Conservation (phyloP, 352 stramenopile genomes). For the Thraustochytrium striatum region DNA sequence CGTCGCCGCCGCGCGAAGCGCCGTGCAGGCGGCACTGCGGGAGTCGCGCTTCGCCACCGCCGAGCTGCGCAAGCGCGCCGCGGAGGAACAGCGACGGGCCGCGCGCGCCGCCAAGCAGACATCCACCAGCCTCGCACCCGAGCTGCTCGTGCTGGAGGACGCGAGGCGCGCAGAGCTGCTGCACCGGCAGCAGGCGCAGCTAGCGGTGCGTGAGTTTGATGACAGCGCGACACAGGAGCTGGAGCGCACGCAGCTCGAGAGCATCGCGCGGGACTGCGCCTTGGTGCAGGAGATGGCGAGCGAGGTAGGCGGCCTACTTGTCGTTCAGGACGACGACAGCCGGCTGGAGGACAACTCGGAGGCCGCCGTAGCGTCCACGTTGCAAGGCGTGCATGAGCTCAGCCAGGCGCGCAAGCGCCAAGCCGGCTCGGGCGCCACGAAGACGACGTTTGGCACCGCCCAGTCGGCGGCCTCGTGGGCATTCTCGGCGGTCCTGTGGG, state of each 20-base stretch:
- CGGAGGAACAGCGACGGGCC: background rate
- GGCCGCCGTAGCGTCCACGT: background rate
- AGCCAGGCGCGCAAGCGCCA: slow-evolving; percentile 2
- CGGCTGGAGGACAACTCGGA: slow-evolving; percentile 37
- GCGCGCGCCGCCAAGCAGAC: background rate
- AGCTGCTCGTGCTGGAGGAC: background rate
- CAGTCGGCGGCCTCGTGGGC: slow-evolving; percentile 19
- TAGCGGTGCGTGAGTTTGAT: slow-evolving; percentile 22
- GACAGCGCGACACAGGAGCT: background rate
- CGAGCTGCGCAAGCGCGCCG: background rate
- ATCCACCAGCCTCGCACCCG: background rate
- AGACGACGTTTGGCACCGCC: slow-evolving; percentile 21
- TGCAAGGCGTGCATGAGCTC: slow-evolving; percentile 43
- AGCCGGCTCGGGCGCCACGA: slow-evolving; percentile 18
- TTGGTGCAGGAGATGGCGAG: slow-evolving; percentile 33
- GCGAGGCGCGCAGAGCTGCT: background rate
- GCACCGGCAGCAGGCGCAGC: background rate
- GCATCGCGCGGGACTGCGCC: background rate
- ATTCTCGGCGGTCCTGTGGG: slow-evolving; percentile 25
- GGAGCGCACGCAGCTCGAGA: slow-evolving; percentile 12
- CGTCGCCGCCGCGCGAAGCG: background rate
- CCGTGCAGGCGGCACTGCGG: background rate
- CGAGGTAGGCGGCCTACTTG: slow-evolving; percentile 14
- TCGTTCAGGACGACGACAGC: slow-evolving; percentile 27
- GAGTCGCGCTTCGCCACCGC: slow-evolving; percentile 2